Base-by-base conservation (phyloP, 148 eudicot species). In the Silene uniflora region DNA sequence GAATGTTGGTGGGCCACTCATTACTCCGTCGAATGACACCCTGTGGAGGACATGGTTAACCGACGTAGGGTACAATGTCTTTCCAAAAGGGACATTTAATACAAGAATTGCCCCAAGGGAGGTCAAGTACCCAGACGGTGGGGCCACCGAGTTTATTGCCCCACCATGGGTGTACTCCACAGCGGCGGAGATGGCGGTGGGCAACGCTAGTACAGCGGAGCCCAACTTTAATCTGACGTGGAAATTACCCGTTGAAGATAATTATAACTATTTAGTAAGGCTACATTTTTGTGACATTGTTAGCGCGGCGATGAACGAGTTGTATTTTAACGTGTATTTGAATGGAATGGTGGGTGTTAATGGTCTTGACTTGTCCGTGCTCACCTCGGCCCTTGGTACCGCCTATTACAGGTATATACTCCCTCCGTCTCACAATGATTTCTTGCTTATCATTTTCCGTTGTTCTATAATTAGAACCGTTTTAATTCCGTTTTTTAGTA, bases 201-300 rank as follows among this genome's bases (percentile, higher is more conserved):
- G 66, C 0, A 79, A 83, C 24, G 68, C 89, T 1, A 80, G 81
- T 7, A 84, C 83, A 2, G 23, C 73, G 0, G 49, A 44, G 14
- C 72, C 81, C 0, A 81, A 81, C 25, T 87, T 89, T 81, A 89
- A 89, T 71, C 82, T 89, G 19, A 84, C 88, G 29, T 89, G 93
- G 91, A 75, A 65, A 29, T 76, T 89, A 73, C 61, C 84, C 0
- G 89, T 86, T 67, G 93, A 89, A 42, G 78, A 89, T 0, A 79
- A 83, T 44, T 89, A 78, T 70, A 78, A 86, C 12, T 89, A 87
- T 68, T 78, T 89, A 9, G 73, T 89, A 32, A 83, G 92, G 71
- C 76, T 89, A 32, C 93, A 89, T 42, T 89, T 89, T 62, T 89
- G 91, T 69, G 93, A 87, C 69, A 81, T 89, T 74, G 89, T 89